Conservation (phyloP, 345 rosid genomes). For the Cardamine chenopodiifolia region DNA sequence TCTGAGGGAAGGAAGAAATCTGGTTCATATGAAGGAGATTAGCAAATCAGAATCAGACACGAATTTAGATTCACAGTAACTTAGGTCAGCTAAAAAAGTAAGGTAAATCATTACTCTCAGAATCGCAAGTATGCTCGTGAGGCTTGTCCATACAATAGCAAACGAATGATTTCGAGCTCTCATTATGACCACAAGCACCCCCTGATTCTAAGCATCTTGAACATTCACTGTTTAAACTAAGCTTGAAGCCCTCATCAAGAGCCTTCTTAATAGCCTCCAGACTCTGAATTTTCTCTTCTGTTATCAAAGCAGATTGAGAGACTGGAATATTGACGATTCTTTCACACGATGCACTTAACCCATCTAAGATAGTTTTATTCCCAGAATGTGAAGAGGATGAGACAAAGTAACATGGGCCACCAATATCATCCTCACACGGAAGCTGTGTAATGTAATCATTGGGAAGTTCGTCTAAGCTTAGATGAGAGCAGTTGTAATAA, state of each 20-base stretch:
- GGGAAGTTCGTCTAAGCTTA: background rate
- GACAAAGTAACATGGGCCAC: conserved; percentile 32
- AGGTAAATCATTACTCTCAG: background rate
- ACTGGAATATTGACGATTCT: conserved; percentile 26
- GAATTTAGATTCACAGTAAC: background rate
- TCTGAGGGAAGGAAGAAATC: background rate
- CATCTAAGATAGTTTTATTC: background rate
- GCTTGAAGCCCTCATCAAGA: conserved; percentile 39
- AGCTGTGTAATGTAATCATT: background rate
- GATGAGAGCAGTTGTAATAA: conserved; percentile 35
- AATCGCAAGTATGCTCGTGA: background rate
- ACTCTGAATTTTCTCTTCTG: background rate
- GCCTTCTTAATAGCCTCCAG: conserved; percentile 17
- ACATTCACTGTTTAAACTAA: conserved; percentile 13
- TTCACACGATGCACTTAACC: conserved; percentile 8
- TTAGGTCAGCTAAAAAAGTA: background rate
- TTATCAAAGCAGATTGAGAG: background rate
- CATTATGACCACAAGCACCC: conserved; percentile 43
- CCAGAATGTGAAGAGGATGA: too few species aligned
- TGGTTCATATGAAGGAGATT: conserved; percentile 5
- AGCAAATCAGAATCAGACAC: background rate
- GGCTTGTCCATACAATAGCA: conserved; percentile 40
- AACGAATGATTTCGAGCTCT: background rate
- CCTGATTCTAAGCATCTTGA: background rate
- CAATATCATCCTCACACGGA: background rate